Evolutionary conservation across 768 basidiomycete species (phyloP), one percentile per base, ranked within the genome.

Genomic region (Lactifluus echinatus): DNA sequence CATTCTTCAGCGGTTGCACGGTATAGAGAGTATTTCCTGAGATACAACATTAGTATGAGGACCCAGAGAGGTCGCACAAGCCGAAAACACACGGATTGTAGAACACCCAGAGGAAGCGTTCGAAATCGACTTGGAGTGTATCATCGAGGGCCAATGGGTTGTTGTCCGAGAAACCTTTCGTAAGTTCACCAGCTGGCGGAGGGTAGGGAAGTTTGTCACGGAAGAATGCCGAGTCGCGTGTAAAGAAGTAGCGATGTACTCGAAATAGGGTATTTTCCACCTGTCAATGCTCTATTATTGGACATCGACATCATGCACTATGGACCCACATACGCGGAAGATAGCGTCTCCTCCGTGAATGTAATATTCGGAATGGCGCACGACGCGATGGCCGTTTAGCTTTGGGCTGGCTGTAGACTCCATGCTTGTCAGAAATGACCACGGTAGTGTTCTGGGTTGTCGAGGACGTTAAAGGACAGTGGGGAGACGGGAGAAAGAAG

Each of bases 201-300:
- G 69, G 55, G 61, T 64, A 56, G 42, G 66, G 59, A 53, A 69
- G 49, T 59, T 61, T 56, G 59, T 66, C 39, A 47, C 61, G 54
- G 60, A 72, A 59, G 52, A 63, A 29, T 50, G 57, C 31, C 0
- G 83, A 84, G 50, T 87, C 83, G 2, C 84, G 72, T 24, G 76
- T 75, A 47, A 87, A 84, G 47, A 85, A 84, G 53, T 79, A 83
- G 0, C 79, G 74, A 58, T 85, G 84, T 0, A 86, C 75, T 2
- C 78, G 72, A 60, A 83, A 87, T 1, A 79, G 72, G 2, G 74
- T 69, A 54, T 81, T 75, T 52, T 83, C 81, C 24, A 81, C 80
- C 84, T 85, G 62, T 19, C 47, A 17, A 28, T 14, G 14, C 11
- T 28, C 61, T 31, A 52, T 17, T 8, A 24, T 36, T 28, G 19